Evolutionary conservation across 257 asterid genomes (phyloP), one percentile per base, ranked within the genome.

Genomic region (Ligustrum vulgare): DNA sequence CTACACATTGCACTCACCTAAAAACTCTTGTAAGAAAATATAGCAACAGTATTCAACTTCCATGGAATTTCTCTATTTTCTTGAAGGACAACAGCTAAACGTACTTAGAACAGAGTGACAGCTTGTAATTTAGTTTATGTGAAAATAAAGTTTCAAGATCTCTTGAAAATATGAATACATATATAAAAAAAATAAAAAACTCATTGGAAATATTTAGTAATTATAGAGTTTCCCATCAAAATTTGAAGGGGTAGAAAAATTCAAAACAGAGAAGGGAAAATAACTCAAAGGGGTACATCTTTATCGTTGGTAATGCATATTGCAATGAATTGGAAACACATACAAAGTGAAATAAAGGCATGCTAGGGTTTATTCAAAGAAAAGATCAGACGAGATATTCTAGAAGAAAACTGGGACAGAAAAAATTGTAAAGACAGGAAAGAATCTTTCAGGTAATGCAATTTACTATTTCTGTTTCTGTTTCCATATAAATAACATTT

Each of bases 231-330:
- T 22, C 63, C 6, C 35, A 71, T 51, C 20, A 41, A 11, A 41
- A 11, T 5, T 5, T 9, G 49, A 8, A 41, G 49, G 15, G 15
- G 8, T 41, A 8, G 7, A 35, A 35, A 35, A 74, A 72, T 60
- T 23, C 70, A 6, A 9, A 60, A 36, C 20, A 35, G 63, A 49
- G 77, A 18, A 3, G 15, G 49, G 69, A 68, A 28, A 75, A 64
- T 63, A 16, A 60, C 62, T 45, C 33, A 75, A 69, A 62, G 67
- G 65, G 51, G 71, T 69, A 35, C 25, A 28, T 45, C 5, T 34
- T 60, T 8, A 45, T 37, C 43, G 18, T 12, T 15, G 73, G 56
- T 33, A 18, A 62, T 7, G 47, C 7, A 13, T 73, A 45, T 39
- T 12, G 32, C 43, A 23, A 15, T 37, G 71, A 54, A 12, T 35